Conservation (phyloP, 768 basidiomycete genomes). For the Sarcomyxa edulis region DNA sequence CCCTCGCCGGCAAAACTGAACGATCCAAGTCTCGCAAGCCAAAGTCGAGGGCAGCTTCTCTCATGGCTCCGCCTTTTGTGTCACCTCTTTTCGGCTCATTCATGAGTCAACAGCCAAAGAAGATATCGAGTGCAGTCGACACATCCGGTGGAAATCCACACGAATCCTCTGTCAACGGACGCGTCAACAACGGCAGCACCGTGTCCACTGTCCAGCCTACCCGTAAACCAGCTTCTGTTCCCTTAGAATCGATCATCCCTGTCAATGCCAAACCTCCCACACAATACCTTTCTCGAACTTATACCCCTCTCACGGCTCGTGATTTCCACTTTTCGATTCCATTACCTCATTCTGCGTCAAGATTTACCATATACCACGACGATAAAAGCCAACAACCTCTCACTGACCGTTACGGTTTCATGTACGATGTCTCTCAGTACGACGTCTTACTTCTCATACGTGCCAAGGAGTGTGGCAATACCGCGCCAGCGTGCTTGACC, state of each 20-base stretch:
- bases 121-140: conserved; percentile 21
- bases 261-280: conserved; percentile 77
- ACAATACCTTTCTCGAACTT: conserved; percentile 72
- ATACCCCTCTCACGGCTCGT: conserved; percentile 66
- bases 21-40: conserved; percentile 22
- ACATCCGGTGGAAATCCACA: conserved; percentile 14
- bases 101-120: conserved; percentile 46
- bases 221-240: conserved; percentile 44
- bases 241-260: conserved; percentile 81
- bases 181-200: conserved; percentile 24
- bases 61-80: conserved; percentile 36
- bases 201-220: conserved; percentile 8
- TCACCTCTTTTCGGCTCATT: conserved; percentile 61
- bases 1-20: conserved; percentile 33
- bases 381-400: conserved; percentile 53
- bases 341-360: conserved; percentile 50
- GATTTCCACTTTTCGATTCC: conserved; percentile 74
- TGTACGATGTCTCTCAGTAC: conserved; percentile 81
- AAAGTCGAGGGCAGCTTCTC: conserved; percentile 28
- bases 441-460: conserved; percentile 73
- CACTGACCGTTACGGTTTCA: conserved; percentile 88
- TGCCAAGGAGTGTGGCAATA: conserved; percentile 65
- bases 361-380: conserved; percentile 43
- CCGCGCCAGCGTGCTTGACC: conserved; percentile 80
- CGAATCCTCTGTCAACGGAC: conserved; percentile 17